Evolutionary conservation across 305 asterid species (phyloP), one percentile per base, ranked within the genome.

Genomic region (Fraxinus velutina): DNA sequence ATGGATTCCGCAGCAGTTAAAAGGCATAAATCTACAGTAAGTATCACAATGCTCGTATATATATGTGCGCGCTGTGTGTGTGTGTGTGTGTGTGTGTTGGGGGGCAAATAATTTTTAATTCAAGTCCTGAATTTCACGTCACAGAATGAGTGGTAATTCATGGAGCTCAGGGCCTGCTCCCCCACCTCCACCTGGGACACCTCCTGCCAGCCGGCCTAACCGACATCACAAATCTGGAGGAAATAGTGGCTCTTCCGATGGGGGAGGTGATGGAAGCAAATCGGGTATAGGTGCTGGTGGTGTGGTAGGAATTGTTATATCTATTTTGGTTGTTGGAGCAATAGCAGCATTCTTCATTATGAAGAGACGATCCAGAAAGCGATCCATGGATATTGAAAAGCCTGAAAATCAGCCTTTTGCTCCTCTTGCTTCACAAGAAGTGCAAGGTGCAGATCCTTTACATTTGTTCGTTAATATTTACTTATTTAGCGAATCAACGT

Each of bases 111-210:
- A 19, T 33, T 81, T 80, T 39, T 81, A 34, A 77, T 30, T 36
- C 27, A 71, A 47, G 10, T 80, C 52, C 64, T 77, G 52, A 33
- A 33, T 30, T 82, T 84, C 32, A 60, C 76, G 72, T 77, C 32
- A 80, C 92, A 96, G 99, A 79, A 64, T 89, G 5, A 88, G 85
- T 71, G 97, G 97, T 60, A 96, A 96, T 85, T 86, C 87, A 7
- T 92, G 92, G 88, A 89, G 80, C 86, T 47, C 90, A 0, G 98
- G 97, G 76, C 89, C 99, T n/a, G 99, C 98, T 37, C 97, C 97
- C 79, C 97, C 97, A 66, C 97, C 98, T 66, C 99, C 99, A 27
- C 99, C 98, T 44, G 97, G 99, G 86, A 88, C 97, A 15, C 99
- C 98, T 74, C 93, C 98, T 4, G 93, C 91, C 81, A 73, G 76